Base-by-base conservation (phyloP, 768 basidiomycete genomes). In the Clitopilus passeckerianus region DNA sequence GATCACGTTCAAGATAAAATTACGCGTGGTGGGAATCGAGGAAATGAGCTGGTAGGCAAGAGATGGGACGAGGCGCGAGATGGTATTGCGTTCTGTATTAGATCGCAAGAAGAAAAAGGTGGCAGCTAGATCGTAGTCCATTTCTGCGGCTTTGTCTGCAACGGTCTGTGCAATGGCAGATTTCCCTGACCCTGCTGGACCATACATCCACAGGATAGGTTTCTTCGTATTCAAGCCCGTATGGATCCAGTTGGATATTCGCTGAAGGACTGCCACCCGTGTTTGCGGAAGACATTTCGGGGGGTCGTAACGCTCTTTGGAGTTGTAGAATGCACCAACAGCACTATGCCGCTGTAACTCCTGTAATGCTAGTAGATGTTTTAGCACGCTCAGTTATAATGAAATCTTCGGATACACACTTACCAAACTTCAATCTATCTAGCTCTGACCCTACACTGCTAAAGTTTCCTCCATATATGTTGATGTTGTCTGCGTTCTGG, bases 121-220 rank as follows among this genome's bases (percentile, higher is more conserved):
- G 1, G 59, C 61, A 0, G 37, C 56, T 15, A 60, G 35, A 5
- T 8, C 4, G 10, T 41, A 41, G 0, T 27, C 34, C 0, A 16
- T n/a, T 2, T 50, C 1, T 15, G 14, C 7, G 23, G 34, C 34
- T 1, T 41, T 27, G n/a, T 60, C 59, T 0, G 56, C 53, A 5
- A 60, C 5, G 8, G 62, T 60, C 24, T 57, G 57, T 3, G 61
- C 61, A 37, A 62, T 62, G 2, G 58, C 61, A 15, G 37, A 41
- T 41, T 41, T 63, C 1, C 62, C 62, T 3, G 53, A 52, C 7
- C 62, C 62, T 1, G 53, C 57, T 22, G 62, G 59, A 10, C 59
- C 62, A 18, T 60, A 37, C 1, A 63, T 6, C 59, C 62, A 63
- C 6, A 63, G 33, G 3, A 60, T 24, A 12, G 20, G 6, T 44